A percentile compares a stretch with the other conserved stretches of the same genome.
Evolutionary conservation across 1,284 basidiomycete species (phyloP).

Genomic region (Boletus mariae): DNA sequence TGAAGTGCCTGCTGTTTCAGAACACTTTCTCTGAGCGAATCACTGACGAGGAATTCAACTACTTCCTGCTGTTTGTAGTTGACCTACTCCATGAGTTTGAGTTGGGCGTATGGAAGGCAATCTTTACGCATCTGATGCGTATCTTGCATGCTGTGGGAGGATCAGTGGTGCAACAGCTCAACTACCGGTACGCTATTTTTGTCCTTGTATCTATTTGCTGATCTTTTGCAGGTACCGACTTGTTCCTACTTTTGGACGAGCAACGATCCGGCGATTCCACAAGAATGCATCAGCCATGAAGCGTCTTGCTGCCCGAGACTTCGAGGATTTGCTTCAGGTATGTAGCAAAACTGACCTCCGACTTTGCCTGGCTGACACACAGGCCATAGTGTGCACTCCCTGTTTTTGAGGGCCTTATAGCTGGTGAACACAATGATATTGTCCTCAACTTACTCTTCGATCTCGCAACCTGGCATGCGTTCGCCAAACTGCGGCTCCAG

Average conservation of each 20-base stretch:
- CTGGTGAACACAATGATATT: constrained; percentile 9
- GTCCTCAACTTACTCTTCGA: constrained; percentile 11
- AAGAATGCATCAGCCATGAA: background rate
- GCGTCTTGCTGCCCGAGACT: background rate
- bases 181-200: background rate
- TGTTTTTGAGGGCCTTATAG: constrained; percentile 24
- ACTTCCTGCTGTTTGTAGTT: background rate
- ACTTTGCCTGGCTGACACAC: background rate
- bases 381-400: constrained; percentile 23
- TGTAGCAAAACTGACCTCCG: background rate
- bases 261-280: background rate
- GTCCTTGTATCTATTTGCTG: background rate
- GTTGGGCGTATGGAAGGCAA: background rate
- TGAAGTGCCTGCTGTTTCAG: background rate
- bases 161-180: background rate
- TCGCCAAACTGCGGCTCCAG: constrained; percentile 13
- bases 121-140: background rate
- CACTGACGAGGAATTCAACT: background rate
- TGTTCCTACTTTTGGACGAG: background rate
- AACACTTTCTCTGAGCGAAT: background rate
- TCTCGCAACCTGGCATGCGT: constrained; percentile 22
- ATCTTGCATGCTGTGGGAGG: background rate
- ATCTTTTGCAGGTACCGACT: background rate
- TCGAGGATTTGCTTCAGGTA: background rate
- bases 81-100: background rate